phyloP scores from a whole-genome alignment of 2,329 filamentous ascomycete species.

The Ophiostoma tasmaniense region DNA sequence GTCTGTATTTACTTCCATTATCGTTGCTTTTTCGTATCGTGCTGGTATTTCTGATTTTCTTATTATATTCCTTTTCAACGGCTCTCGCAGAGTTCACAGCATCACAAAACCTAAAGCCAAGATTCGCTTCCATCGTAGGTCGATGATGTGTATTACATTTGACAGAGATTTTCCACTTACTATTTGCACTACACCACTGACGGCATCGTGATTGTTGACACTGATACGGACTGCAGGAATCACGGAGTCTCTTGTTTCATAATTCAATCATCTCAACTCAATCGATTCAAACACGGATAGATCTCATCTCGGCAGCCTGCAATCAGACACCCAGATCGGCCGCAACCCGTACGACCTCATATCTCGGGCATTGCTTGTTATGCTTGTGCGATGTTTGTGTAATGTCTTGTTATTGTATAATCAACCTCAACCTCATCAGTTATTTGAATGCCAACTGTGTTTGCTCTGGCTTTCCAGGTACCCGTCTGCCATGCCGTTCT shows the following conservation, averaged over 20 bases:
- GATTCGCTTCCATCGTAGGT: background rate
- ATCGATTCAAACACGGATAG: background rate
- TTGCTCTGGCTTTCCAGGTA: background rate
- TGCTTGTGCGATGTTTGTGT: background rate
- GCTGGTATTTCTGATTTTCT: background rate
- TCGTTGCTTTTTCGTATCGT: background rate
- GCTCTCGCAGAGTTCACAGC: background rate
- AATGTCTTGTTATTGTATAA: background rate
- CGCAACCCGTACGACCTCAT: background rate
- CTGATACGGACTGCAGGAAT: background rate
- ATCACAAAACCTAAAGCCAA: background rate
- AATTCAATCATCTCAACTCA: background rate
- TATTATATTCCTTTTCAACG: background rate
- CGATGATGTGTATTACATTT: too few relatives aligned
- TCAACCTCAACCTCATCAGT: background rate
- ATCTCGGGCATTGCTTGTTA: background rate
- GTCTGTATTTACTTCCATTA: background rate
- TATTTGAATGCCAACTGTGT: background rate
- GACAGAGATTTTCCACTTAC: background rate
- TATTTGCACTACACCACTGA: background rate
- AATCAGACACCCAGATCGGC: background rate
- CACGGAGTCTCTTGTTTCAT: background rate
- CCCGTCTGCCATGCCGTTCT: background rate
- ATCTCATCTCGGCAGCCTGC: background rate
- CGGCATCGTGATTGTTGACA: background rate